Percentiles rank a stretch among this genome's conserved stretches.
phyloP scores from a whole-genome alignment of 2,329 filamentous ascomycete genomes.

The Aspergillus ruber region DNA sequence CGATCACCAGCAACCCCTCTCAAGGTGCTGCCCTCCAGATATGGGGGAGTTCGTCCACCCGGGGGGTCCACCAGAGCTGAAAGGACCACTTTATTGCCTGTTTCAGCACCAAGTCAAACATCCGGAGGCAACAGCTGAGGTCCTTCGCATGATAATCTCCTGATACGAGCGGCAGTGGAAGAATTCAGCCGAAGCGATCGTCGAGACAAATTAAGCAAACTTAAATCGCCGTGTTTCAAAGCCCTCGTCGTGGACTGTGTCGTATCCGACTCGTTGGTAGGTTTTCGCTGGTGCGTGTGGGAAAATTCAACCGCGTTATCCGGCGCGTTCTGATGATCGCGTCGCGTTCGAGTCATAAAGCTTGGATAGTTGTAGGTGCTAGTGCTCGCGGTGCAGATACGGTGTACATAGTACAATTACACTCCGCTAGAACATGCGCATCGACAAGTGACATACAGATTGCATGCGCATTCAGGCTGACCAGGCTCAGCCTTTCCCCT shows the following conservation, averaged over 20 bases:
- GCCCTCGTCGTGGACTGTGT: slow-evolving; percentile 6
- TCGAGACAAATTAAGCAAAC: slow-evolving; percentile 13
- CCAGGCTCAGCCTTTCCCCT: too few relatives aligned
- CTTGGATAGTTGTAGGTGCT: neutral
- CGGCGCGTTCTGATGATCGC: neutral
- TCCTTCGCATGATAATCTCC: slow-evolving; percentile 2
- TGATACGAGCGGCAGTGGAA: slow-evolving; percentile 10
- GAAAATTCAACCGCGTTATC: neutral
- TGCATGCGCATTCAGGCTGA: too few relatives aligned
- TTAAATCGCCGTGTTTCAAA: slow-evolving; percentile 15
- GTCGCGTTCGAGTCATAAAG: neutral
- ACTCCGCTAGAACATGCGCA: too few relatives aligned
- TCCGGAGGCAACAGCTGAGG: neutral
- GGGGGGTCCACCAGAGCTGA: neutral
- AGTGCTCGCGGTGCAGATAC: neutral
- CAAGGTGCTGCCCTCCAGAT: neutral
- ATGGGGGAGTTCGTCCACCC: neutral
- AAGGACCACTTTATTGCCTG: neutral
- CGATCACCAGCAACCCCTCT: neutral
- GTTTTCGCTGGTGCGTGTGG: neutral
- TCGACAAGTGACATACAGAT: too few relatives aligned
- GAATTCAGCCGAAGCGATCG: slow-evolving; percentile 14
- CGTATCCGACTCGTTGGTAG: neutral
- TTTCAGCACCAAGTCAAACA: neutral
- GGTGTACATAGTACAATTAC: too few relatives aligned